phyloP scores from a whole-genome alignment of 78 protist species.

The Speleostelium caveatum region DNA sequence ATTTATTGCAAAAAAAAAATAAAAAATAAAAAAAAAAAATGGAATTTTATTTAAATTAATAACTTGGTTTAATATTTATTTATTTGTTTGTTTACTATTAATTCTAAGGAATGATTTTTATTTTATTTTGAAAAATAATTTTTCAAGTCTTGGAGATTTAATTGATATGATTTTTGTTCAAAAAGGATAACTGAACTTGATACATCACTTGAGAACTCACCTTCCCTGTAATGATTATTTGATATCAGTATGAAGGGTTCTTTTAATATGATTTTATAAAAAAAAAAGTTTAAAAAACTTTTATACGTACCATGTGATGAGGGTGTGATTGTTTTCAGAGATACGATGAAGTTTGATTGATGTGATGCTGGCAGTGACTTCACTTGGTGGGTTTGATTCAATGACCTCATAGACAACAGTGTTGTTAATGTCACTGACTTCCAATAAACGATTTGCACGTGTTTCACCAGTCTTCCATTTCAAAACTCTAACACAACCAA shows the following conservation, averaged over 20 bases:
- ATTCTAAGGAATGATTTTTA: too few relatives aligned
- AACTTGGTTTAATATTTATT: too few relatives aligned
- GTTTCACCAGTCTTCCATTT: slow-evolving; percentile 61
- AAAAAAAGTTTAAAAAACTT: too few relatives aligned
- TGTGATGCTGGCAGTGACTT: slow-evolving; percentile 20
- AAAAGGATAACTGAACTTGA: neutral
- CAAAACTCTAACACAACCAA: slow-evolving; percentile 41
- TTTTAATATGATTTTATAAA: too few relatives aligned
- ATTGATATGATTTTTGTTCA: slow-evolving; percentile 15
- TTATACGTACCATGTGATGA: slow-evolving; percentile 30
- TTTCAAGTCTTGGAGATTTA: slow-evolving; percentile 42
- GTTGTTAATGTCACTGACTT: slow-evolving; percentile 23
- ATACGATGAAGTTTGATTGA: slow-evolving; percentile 19
- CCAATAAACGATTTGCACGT: slow-evolving; percentile 45
- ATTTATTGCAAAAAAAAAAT: neutral
- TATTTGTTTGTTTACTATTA: too few relatives aligned
- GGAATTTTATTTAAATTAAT: neutral
- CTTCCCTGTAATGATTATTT: neutral
- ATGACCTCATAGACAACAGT: slow-evolving; percentile 29
- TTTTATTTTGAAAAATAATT: slow-evolving; percentile 27
- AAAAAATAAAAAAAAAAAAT: neutral
- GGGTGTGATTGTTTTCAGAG: slow-evolving; percentile 13
- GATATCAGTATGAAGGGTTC: too few relatives aligned
- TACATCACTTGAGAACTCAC: slow-evolving; percentile 42
- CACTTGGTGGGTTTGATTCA: slow-evolving; percentile 9